Base-by-base conservation (phyloP, 805 yeast genomes). In the Candida nitratophila region DNA sequence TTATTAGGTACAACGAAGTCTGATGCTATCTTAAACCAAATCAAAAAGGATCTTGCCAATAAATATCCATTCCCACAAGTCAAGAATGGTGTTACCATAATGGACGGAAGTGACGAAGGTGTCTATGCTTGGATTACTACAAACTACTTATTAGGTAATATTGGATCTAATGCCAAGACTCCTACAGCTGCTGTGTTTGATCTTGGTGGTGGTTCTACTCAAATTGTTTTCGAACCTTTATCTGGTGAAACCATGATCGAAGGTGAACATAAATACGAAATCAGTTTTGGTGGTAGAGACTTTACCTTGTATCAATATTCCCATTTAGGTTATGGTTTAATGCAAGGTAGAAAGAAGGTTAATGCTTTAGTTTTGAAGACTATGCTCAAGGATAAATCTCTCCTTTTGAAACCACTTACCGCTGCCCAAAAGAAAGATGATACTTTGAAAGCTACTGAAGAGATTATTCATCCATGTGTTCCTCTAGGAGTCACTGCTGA, bases 41-140 rank as follows among this genome's bases (percentile, higher is more conserved):
- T 95, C 20, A 75, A 86, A 60, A 56, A 62, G 11, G 93, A 88
- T 59, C 70, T 93, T 50, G 87, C 85, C 60, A 64, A 68, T 1
- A 81, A 88, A 50, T 93, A 80, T 63, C 99, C 99, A 44, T 93
- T 93, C 70, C 84, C 96, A 2, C 88, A 93, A 40, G 95, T 90
- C 41, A 80, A 75, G 11, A 86, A 88, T 47, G 98, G 97, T 50
- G 74, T 93, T 47, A 74, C 90, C 11, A 86, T 93, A 58, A 91
- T 93, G 98, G 89, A 85, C 47, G 99, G 99, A 52, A 82, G 81
- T 47, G 96, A 91, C 54, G 99, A 95, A 71, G 99, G 99, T 64
- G 97, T 93, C 9, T 93, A 80, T 60, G 99, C 99, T 1, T 93
- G 99, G 99, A 85, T 93, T 63, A 93, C 99, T 24, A 82, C 96